Evolutionary conservation across 2,329 filamentous ascomycete genomes (phyloP).

Genomic region (Anthostomella pinea): DNA sequence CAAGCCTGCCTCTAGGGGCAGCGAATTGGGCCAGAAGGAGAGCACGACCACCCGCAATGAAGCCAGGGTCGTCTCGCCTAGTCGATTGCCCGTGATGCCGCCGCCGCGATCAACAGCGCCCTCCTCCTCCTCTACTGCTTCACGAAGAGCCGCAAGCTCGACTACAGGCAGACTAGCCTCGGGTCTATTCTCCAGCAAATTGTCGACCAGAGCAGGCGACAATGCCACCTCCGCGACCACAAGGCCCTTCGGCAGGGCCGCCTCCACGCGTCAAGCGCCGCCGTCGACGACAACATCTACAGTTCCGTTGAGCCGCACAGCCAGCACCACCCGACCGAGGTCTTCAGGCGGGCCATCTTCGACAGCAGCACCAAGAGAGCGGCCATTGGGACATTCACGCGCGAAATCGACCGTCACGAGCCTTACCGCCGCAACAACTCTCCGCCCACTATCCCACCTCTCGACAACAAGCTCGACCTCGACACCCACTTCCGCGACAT

Average conservation of each 20-base stretch:
- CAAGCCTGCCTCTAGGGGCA: conserved; percentile 33
- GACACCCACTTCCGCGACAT: conserved; percentile 16
- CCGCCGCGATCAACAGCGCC: conserved; percentile 33
- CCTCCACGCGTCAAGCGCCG: conserved; percentile 23
- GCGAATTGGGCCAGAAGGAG: conserved; percentile 13
- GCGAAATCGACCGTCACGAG: conserved; percentile 41
- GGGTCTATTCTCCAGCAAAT: conserved; percentile 9
- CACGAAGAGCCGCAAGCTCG: conserved; percentile 17
- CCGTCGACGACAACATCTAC: conserved; percentile 18
- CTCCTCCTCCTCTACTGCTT: conserved; percentile 13
- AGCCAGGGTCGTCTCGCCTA: conserved; percentile 43
- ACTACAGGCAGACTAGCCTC: conserved; percentile 21
- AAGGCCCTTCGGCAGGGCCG: conserved; percentile 25
- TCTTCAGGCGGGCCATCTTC: conserved; percentile 22
- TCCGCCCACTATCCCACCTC: conserved; percentile 35
- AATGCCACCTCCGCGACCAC: conserved; percentile 18
- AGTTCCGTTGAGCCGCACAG: conserved; percentile 12
- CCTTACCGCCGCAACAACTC: conserved; percentile 37
- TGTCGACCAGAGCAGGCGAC: conserved; percentile 6
- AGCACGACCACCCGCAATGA: conserved; percentile 21
- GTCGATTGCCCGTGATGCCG: conserved; percentile 49
- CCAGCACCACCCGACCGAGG: conserved; percentile 18
- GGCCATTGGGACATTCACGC: conserved; percentile 32
- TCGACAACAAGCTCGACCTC: conserved; percentile 20
- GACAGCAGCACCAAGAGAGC: conserved; percentile 11